Base-by-base conservation (phyloP, 495 filamentous ascomycete species). In the Lasiosphaeris hirsuta region DNA sequence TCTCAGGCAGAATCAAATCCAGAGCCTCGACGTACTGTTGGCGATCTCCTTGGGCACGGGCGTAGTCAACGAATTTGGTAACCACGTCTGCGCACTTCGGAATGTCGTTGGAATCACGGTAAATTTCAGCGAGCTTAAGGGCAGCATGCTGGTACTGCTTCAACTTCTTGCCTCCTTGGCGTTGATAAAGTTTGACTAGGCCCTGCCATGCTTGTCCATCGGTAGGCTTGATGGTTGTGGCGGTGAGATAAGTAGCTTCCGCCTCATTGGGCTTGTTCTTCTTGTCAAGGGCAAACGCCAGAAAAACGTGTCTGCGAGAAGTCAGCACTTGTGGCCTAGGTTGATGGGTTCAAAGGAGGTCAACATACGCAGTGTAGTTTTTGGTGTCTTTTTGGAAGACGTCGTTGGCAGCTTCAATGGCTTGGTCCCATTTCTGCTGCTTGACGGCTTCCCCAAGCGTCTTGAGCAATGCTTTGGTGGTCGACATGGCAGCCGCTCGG, bases 161-260 rank as follows among this genome's bases (percentile, higher is more conserved):
- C 10, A 97, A 73, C 56, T 87, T 90, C 30, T 77, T 77, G 19
- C 73, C 67, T 4, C 82, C 84, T 64, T 91, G 88, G 57, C 81
- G 86, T 64, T 96, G 89, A 65, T 93, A 96, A 10, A 97, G 65
- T 59, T 83, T 87, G 65, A 94, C 81, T n/a, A 97, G 75, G 6
- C 94, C 94, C 72, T 94, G 88, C 92, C 91, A 97, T 60, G 89
- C 88, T 54, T 90, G 83, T 40, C 79, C 73, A 50, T 84, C 82
- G 5, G 48, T 62, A 5, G 71, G 70, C 60, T 81, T 79, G 37
- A 81, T 68, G 6, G 62, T 56, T n/a, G 89, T 84, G 4, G 94
- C 93, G 23, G 83, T 72, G n/a, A 81, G 72, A 67, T 97, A 97
- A 1, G 85, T 82, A 35, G 75, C 77, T 60, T 92, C 92, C 2